These are phyloP conservation scores for Lactifluus pinguis DNA, from an alignment of 768 basidiomycete species.

Conservation along the genomic window DNA sequence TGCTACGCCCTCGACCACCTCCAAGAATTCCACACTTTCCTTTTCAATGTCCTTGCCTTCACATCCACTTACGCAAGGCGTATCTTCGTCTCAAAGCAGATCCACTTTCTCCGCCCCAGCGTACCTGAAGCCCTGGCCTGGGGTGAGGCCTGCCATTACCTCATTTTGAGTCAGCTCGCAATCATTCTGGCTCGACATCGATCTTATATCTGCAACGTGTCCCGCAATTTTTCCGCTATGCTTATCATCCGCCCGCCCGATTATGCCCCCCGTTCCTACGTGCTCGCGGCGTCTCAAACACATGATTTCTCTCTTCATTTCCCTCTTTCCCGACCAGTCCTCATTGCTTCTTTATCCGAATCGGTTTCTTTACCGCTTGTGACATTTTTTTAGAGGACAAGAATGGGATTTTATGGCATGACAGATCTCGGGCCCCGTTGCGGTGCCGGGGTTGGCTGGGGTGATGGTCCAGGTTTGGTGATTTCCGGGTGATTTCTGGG, in stretches of 20 bases:
- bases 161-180: slow-evolving; percentile 3
- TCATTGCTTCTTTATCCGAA: not conserved
- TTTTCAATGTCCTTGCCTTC: not conserved
- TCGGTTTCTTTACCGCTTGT: slow-evolving; percentile 2
- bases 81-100: slow-evolving; percentile 2
- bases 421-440: not conserved
- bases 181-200: not conserved
- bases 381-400: not conserved
- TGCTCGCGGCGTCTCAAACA: not conserved
- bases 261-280: not conserved
- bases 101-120: slow-evolving; percentile 2
- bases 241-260: not conserved
- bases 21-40: not conserved
- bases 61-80: not conserved
- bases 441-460: not conserved
- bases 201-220: not conserved
- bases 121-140: slow-evolving; percentile 10
- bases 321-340: not conserved
- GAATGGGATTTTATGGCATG: slow-evolving; percentile 4
- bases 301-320: not conserved
- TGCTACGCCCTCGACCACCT: not conserved
- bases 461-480: not conserved
- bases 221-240: not conserved
- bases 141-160: slow-evolving; percentile 3
- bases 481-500: not conserved